Base-by-base conservation (phyloP, 495 filamentous ascomycete species). In the Daldinia childiae region DNA sequence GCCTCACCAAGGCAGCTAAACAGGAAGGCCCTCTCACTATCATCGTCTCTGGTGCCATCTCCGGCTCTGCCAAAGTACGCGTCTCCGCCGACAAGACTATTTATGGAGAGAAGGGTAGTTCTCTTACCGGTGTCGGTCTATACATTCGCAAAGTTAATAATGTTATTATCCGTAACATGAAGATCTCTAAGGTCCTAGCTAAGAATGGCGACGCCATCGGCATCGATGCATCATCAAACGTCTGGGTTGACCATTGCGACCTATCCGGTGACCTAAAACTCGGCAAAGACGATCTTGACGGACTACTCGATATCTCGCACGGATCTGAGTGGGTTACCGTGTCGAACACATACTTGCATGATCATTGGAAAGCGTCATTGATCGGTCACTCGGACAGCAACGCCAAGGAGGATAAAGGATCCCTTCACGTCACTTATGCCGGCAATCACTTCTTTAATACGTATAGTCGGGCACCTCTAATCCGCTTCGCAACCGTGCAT, bases 161-260 rank as follows among this genome's bases (percentile, higher is more conserved):
- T 58, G 86, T 91, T 26, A 90, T 91, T 72, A 76, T 91, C 56
- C 87, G 87, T 6, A 90, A 91, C 80, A 76, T 92, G 58, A 82
- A 82, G 38, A 85, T 90, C 50, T 71, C 81, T 32, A 89, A 90
- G 36, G 88, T 90, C 17, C 70, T 84, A 4, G 87, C 86, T 6
- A 79, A 80, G 6, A 83, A 88, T 60, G 88, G 87, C 24, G 90
- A 91, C 75, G 87, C 83, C 26, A 84, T 91, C 68, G 85, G 79
- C 51, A 84, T 91, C 41, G 83, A 86, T 76, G 85, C 74, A 69
- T 81, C 69, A 58, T 87, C 78, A 66, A 90, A 91, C 62, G 82
- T 92, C 41, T 91, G 89, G 89, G 80, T 91, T 34, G 90, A 92
- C 77, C 89, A 91, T 77, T 84, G 83, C 78, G 89, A 92, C 71